Base-by-base conservation (phyloP, 2,329 filamentous ascomycete species). In the Periconia digitata region DNA sequence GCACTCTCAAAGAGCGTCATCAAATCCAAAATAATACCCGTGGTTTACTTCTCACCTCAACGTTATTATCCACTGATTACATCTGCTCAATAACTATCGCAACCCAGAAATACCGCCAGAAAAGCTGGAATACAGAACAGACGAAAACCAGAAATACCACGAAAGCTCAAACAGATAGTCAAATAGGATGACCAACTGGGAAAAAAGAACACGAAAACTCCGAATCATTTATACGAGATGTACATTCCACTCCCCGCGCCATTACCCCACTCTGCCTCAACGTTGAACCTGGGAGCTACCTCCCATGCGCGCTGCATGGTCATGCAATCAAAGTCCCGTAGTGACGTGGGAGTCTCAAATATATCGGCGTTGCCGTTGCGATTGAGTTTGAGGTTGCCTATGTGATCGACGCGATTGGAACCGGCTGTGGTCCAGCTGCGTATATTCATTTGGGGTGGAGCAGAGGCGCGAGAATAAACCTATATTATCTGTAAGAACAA, bases 321-420 rank as follows among this genome's bases (percentile, higher is more conserved):
- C 6, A 39, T 38, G 34, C 44, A 47, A 8, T 12, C 7, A 29
- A 47, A 47, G 15, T 17, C 18, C 39, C 38, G 12, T 20, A 42
- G n/a, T 21, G 17, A 17, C 38, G 16, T 24, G 8, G 44, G 44
- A 8, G 15, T 42, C 12, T 38, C 44, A 23, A 36, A 38, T 13
- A 36, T 29, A 5, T 17, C 29, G 21, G 38, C 44, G 6, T 42
- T 15, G 8, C 44, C 44, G 3, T 10, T 10, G 15, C 37, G 35
- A 20, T 24, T 16, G 5, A 36, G 8, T 39, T 43, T 47, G 13
- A 42, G 34, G n/a, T 37, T 47, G 6, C 29, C 44, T 42, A 24
- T 23, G 22, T 47, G 44, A 5, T 47, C 8, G 18, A 37, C 32
- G 2, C 44, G 27, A 20, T 42, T 27, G 18, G 41, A 40, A 3